These are phyloP conservation scores for Cutaneotrichosporon arboriforme DNA, from an alignment of 1,284 basidiomycete genomes.

Conservation along the genomic window DNA sequence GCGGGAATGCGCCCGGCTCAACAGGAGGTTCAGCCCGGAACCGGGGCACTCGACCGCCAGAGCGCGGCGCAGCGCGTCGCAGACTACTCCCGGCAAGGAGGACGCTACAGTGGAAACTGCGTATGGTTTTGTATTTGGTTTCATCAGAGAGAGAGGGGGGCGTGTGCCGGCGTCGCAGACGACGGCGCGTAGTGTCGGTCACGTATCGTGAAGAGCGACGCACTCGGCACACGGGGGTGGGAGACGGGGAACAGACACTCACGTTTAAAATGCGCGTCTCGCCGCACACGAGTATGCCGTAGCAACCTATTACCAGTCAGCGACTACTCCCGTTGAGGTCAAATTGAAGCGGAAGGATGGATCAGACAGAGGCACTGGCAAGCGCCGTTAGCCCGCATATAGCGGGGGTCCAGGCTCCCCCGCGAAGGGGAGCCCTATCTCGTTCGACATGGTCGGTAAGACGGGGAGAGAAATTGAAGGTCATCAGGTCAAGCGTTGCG, in stretches of 20 bases:
- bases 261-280: not conserved
- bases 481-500: conserved; percentile 38
- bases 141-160: conserved; percentile 43
- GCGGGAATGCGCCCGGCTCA: conserved; percentile 32
- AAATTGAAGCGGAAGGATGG: conserved; percentile 5
- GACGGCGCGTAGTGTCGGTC: too few relatives aligned
- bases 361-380: conserved; percentile 52
- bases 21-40: conserved; percentile 44
- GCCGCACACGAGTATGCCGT: not conserved
- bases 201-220: too few relatives aligned
- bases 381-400: conserved; percentile 45
- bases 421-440: conserved; percentile 49
- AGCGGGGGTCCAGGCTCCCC: conserved; percentile 42
- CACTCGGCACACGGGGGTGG: not conserved
- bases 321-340: not conserved
- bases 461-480: conserved; percentile 51
- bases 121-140: conserved; percentile 48
- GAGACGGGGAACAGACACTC: conserved; percentile 5
- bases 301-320: conserved; percentile 5
- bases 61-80: conserved; percentile 26
- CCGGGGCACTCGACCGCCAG: conserved; percentile 21
- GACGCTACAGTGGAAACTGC: conserved; percentile 51
- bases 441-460: conserved; percentile 51
- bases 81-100: conserved; percentile 47
- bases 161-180: not conserved